A percentile compares a stretch with the other conserved stretches of the same genome.
These are phyloP conservation scores for Mycosarcoma maydis DNA, from an alignment of 1,284 basidiomycete genomes.

Conservation along the genomic window DNA sequence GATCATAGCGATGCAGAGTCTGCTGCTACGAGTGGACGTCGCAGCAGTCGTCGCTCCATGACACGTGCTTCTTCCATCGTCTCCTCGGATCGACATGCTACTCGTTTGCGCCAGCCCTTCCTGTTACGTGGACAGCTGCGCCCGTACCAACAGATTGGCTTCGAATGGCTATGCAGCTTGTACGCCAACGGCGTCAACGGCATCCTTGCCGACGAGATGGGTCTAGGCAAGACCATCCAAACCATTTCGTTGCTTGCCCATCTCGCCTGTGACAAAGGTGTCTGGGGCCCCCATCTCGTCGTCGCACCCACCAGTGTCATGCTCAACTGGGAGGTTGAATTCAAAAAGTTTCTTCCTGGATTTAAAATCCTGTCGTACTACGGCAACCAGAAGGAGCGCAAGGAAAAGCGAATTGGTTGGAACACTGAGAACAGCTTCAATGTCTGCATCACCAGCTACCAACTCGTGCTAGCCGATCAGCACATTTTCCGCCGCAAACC, in stretches of 20 bases:
- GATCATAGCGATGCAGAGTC: slow-evolving; percentile 38
- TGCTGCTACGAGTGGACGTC: slow-evolving; percentile 23
- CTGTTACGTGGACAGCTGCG: slow-evolving; percentile 86
- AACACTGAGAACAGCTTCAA: slow-evolving; percentile 91
- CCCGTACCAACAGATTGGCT: slow-evolving; percentile 91
- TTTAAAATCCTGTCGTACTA: slow-evolving; percentile 93
- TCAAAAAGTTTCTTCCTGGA: slow-evolving; percentile 96
- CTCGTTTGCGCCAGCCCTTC: slow-evolving; percentile 74
- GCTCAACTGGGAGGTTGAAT: slow-evolving; percentile 99
- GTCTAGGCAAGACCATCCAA: slow-evolving; percentile 89
- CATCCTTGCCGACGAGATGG: slow-evolving; percentile 77
- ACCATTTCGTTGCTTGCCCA: slow-evolving; percentile 92
- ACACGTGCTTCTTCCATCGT: slow-evolving; percentile 68
- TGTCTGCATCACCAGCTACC: slow-evolving; percentile 94
- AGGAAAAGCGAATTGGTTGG: slow-evolving; percentile 93
- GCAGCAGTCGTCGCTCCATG: slow-evolving; percentile 35
- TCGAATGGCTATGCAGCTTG: slow-evolving; percentile 93
- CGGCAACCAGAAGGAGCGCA: slow-evolving; percentile 87
- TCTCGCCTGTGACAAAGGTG: slow-evolving; percentile 90
- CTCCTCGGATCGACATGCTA: slow-evolving; percentile 29
- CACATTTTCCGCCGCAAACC: slow-evolving; percentile 93
- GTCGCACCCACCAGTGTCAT: slow-evolving; percentile 94
- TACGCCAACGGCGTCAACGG: slow-evolving; percentile 89
- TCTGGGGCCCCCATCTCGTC: slow-evolving; percentile 96
- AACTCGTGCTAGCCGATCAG: slow-evolving; percentile 86